A percentile compares a stretch with the other conserved stretches of the same genome.
Evolutionary conservation across 768 basidiomycete genomes (phyloP).

Genomic region (Lactarius akahatsu): DNA sequence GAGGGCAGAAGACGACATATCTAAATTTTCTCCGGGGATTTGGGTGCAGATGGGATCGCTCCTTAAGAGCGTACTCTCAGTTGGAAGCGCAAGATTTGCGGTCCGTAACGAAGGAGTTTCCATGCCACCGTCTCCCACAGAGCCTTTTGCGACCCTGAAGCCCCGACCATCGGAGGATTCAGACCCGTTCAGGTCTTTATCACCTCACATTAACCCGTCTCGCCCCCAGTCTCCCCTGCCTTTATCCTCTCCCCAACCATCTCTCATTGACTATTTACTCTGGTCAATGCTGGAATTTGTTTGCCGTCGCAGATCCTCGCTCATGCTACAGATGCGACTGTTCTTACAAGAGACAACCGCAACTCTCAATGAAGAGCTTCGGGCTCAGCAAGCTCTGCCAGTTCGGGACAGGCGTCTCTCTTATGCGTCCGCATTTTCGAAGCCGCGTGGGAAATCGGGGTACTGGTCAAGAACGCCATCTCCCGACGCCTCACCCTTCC

Average conservation of each 20-base stretch:
- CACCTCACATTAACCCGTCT: constrained; percentile 26
- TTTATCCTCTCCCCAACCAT: constrained; percentile 41
- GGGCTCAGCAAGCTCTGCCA: constrained; percentile 32
- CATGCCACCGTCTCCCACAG: constrained; percentile 49
- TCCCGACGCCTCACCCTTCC: constrained; percentile 46
- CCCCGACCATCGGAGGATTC: constrained; percentile 20
- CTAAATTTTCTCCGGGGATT: constrained; percentile 50
- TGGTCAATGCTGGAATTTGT: constrained; percentile 73
- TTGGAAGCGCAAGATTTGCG: constrained; percentile 65
- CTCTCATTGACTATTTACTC: constrained; percentile 65
- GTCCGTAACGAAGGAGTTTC: constrained; percentile 45
- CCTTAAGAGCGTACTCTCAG: constrained; percentile 49
- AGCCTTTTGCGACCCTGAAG: constrained; percentile 41
- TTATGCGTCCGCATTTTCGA: constrained; percentile 49
- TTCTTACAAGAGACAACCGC: constrained; percentile 65
- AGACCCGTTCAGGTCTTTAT: constrained; percentile 31
- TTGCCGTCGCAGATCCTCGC: constrained; percentile 59
- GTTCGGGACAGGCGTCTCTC: constrained; percentile 45
- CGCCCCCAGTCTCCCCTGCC: constrained; percentile 35
- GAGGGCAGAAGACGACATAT: constrained; percentile 61
- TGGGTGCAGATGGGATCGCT: constrained; percentile 64
- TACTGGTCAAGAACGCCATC: constrained; percentile 39
- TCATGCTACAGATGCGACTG: constrained; percentile 63
- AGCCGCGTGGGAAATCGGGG: constrained; percentile 51
- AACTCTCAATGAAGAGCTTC: constrained; percentile 52